Percentiles rank a stretch among this genome's conserved stretches.
Conservation (phyloP, 2,329 filamentous ascomycete genomes). For the Thermoascus crustaceus region DNA sequence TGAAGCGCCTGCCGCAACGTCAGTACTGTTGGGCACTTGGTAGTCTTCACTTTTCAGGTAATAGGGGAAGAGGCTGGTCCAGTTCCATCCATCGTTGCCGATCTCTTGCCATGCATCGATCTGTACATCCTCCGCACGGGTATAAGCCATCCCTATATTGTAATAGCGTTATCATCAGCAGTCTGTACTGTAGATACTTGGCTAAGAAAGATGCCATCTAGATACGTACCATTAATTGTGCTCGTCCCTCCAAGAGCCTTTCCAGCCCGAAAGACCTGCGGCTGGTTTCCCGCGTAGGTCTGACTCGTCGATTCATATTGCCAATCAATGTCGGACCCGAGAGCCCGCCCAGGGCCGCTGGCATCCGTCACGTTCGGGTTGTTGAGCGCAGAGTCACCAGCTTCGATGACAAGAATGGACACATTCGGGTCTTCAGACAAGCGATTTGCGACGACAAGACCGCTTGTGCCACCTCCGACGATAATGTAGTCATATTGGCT, state of each 20-base stretch:
- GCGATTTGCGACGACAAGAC: constrained; percentile 26
- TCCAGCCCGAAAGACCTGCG: constrained; percentile 28
- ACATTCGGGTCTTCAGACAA: constrained; percentile 22
- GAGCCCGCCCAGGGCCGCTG: constrained; percentile 16
- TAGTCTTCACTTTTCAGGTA: constrained; percentile 22
- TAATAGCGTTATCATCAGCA: neutral
- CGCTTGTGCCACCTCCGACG: constrained; percentile 27
- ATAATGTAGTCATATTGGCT: constrained; percentile 26
- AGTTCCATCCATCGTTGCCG: constrained; percentile 24
- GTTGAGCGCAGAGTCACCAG: constrained; percentile 18
- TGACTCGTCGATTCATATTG: constrained; percentile 32
- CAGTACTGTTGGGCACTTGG: constrained; percentile 12
- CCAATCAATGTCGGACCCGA: constrained; percentile 34
- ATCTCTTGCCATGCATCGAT: constrained; percentile 28
- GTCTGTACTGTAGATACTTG: neutral
- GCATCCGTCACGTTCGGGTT: constrained; percentile 22
- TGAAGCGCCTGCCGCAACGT: constrained; percentile 15
- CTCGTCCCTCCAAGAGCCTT: constrained; percentile 38
- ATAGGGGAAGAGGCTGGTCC: constrained; percentile 22
- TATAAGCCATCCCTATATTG: constrained; percentile 29
- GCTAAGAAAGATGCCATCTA: too few relatives aligned
- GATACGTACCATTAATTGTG: constrained; percentile 32
- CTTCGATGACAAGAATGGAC: constrained; percentile 23
- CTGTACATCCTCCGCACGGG: constrained; percentile 26
- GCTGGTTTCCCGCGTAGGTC: constrained; percentile 23